phyloP scores from a whole-genome alignment of 1,284 basidiomycete genomes.

The Heterobasidion parviporum region DNA sequence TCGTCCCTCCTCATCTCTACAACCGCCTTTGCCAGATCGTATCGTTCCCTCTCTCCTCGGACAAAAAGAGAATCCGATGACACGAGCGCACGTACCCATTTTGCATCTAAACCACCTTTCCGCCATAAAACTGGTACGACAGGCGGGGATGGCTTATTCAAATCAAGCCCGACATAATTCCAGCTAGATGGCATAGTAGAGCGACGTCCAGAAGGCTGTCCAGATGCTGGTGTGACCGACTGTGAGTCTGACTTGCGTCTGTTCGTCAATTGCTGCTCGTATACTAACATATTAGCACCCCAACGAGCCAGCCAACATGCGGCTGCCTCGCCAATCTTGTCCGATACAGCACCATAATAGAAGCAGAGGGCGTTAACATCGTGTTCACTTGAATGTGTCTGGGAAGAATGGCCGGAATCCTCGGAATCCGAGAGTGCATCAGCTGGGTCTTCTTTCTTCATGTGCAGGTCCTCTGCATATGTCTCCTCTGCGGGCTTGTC shows the following conservation, averaged over 20 bases:
- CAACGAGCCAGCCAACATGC: conserved; percentile 85
- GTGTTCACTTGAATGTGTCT: neutral
- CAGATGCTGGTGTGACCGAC: neutral
- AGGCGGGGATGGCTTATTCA: neutral
- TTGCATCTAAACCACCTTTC: conserved; percentile 59
- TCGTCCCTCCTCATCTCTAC: conserved; percentile 62
- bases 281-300: conserved; percentile 70
- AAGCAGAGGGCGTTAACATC: conserved; percentile 27
- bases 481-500: conserved; percentile 1
- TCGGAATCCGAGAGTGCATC: conserved; percentile 20
- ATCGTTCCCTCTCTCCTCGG: conserved; percentile 72
- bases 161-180: neutral
- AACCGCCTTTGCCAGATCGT: conserved; percentile 68
- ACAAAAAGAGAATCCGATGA: conserved; percentile 81
- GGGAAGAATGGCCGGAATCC: conserved; percentile 10
- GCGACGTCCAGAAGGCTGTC: conserved; percentile 1
- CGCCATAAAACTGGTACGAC: conserved; percentile 53
- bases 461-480: conserved; percentile 4
- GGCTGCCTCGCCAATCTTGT: conserved; percentile 88
- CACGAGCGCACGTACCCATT: conserved; percentile 70
- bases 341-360: conserved; percentile 76
- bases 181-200: conserved; percentile 6
- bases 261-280: conserved; percentile 42
- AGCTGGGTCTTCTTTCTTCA: conserved; percentile 26
- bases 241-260: neutral